Evolutionary conservation across 2,329 filamentous ascomycete genomes (phyloP), one percentile per base, ranked within the genome.

Genomic region (Cercospora sp.): DNA sequence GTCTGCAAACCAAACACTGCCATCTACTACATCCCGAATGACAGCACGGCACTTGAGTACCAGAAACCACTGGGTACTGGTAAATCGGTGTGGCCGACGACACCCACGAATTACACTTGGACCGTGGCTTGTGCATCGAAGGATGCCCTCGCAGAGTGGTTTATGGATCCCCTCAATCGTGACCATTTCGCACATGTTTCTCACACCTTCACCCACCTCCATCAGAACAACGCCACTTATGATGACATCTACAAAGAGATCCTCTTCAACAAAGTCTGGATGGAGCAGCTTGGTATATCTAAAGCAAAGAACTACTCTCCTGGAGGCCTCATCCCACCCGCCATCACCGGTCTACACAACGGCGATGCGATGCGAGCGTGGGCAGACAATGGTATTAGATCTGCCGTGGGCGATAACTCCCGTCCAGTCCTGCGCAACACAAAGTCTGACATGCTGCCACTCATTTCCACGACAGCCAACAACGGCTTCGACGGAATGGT

Each of bases 401-500:
- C 51, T 12, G 65, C 37, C 9, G 65, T 66, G 0, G 65, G 65
- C 13, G 65, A 66, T 30, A 66, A 66, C 59, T 62, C 58, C 9
- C 59, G 65, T 49, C 65, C 65, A 1, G 59, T 66, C 18, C 59
- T 66, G n/a, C 57, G 45, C 30, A 43, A 45, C 13, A 55, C 58
- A 13, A 7, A 28, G 6, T 24, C 13, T n/a, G 58, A 62, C 32
- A 62, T 62, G 45, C 58, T 32, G 32, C 65, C 65, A 10, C 45
- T 66, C 43, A 66, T 66, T 43, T 51, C 65, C 18, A 61, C 65
- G 5, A 18, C 55, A 9, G 26, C 40, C 13, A 40, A 18, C n/a
- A 66, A 66, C 18, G 65, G 65, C 18, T 66, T 66, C 49, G 65
- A 66, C 10, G 65, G 65, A 9, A 61, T 61, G 59, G 59, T 66